Evolutionary conservation across 2,329 filamentous ascomycete species (phyloP), one percentile per base, ranked within the genome.

Genomic region (Clarireedia sp.): DNA sequence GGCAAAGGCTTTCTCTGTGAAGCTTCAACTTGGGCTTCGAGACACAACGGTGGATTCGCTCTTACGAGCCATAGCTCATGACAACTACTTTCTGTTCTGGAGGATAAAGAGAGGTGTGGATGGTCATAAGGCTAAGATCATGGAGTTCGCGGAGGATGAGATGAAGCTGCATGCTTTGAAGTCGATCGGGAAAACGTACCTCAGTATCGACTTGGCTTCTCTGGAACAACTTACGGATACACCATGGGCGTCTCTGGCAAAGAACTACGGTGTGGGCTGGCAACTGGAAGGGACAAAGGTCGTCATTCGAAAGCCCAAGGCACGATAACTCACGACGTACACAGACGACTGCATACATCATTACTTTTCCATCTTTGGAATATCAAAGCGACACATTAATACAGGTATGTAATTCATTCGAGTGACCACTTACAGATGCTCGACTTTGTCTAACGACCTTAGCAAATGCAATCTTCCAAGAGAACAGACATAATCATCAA

Each of bases 61-160:
- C 24, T 74, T 99, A 16, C 73, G 74, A 17, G 83, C 89, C 5
- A 69, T 99, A 49, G 82, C 86, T 10, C 85, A 86, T 60, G 90
- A 94, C 65, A 88, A 97, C 68, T 97, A 89, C 75, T 78, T 90
- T 36, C 69, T 80, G 12, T 96, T 95, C 68, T 87, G 86, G 75
- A 79, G 81, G 60, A 74, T 87, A 47, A 84, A 83, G 71, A 77
- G 77, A 60, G 79, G 76, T 55, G 89, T 94, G 29, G 90, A 96
- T 72, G 89, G 88, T 8, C 87, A 95, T 70, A 81, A 87, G 69
- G 80, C 85, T 38, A 82, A 83, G 55, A 73, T 99, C 56, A 84
- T 97, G 77, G 87, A 90, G 66, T 92, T 85, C 75, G 87, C 89
- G 8, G 87, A 89, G 63, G 80, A 83, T 23, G 77, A 80, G n/a